phyloP scores from a whole-genome alignment of 2,329 filamentous ascomycete genomes.

The Pseudocercospora macadamiae region DNA sequence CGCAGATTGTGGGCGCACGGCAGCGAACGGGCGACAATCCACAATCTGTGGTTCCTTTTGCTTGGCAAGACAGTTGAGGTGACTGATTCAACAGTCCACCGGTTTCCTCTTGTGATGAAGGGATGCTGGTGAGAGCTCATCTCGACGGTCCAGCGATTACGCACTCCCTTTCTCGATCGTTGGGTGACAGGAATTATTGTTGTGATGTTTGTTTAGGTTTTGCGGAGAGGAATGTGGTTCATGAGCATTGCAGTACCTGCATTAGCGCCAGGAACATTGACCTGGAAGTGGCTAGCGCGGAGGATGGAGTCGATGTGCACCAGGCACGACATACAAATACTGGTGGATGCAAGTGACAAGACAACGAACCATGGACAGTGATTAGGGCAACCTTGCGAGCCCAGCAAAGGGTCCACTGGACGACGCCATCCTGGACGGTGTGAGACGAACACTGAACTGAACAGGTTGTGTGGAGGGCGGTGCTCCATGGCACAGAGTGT shows the following conservation, averaged over 20 bases:
- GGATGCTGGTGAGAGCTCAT: no score
- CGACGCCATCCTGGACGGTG: background rate
- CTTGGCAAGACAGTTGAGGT: background rate
- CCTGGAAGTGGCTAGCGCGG: background rate
- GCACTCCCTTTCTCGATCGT: background rate
- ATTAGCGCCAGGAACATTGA: constrained; percentile 1
- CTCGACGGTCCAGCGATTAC: no score
- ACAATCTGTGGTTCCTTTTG: constrained; percentile 6
- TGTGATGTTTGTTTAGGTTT: constrained; percentile 1
- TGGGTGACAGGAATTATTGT: background rate
- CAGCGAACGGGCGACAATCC: constrained; percentile 3
- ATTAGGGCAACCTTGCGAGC: background rate
- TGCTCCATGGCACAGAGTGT: constrained; percentile 3
- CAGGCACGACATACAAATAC: background rate
- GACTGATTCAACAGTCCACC: background rate
- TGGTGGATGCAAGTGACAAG: background rate
- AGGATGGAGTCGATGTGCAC: background rate
- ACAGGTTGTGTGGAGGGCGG: constrained; percentile 1
- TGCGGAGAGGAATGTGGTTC: background rate
- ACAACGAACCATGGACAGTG: background rate
- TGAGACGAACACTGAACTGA: constrained; percentile 11
- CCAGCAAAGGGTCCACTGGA: background rate
- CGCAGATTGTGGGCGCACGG: constrained; percentile 3
- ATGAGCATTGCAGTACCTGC: constrained; percentile 1
- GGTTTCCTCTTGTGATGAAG: no score